A percentile compares a stretch with the other conserved stretches of the same genome.
Evolutionary conservation across 2,329 filamentous ascomycete genomes (phyloP).

Genomic region (Apiospora sp.): DNA sequence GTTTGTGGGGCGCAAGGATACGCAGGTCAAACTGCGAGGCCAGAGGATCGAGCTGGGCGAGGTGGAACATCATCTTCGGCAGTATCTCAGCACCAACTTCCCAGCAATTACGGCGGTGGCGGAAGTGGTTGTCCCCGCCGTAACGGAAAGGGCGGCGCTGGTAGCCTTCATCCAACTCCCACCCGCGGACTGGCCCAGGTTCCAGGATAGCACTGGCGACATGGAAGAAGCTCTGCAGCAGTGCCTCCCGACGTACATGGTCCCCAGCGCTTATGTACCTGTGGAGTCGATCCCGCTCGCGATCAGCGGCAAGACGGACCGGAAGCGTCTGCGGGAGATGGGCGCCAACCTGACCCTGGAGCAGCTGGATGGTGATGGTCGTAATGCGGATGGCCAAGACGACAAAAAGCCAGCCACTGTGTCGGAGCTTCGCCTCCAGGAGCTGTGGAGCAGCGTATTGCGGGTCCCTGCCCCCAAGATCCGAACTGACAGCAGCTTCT

Average conservation of each 20-base stretch:
- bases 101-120: not conserved
- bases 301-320: conserved; percentile 22
- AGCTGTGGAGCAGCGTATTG: not conserved
- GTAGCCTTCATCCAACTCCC: not conserved
- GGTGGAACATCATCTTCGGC: conserved; percentile 14
- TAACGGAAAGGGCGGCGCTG: not conserved
- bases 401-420: not conserved
- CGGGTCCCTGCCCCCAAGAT: not conserved
- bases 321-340: conserved; percentile 10
- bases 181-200: not conserved
- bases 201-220: not conserved
- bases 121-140: not conserved
- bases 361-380: not conserved
- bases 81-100: not conserved
- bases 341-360: not conserved
- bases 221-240: not conserved
- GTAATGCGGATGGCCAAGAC: not conserved
- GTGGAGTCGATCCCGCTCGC: not conserved
- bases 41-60: conserved; percentile 25
- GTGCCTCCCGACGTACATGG: not conserved
- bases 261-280: conserved; percentile 10
- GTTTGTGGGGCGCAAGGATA: conserved; percentile 23
- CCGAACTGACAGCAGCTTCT: not conserved
- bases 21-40: conserved; percentile 23
- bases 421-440: not conserved